Percentiles rank a stretch among this genome's conserved stretches.
Conservation (phyloP, 129 eudicot species). For the Pulicaria dysenterica region DNA sequence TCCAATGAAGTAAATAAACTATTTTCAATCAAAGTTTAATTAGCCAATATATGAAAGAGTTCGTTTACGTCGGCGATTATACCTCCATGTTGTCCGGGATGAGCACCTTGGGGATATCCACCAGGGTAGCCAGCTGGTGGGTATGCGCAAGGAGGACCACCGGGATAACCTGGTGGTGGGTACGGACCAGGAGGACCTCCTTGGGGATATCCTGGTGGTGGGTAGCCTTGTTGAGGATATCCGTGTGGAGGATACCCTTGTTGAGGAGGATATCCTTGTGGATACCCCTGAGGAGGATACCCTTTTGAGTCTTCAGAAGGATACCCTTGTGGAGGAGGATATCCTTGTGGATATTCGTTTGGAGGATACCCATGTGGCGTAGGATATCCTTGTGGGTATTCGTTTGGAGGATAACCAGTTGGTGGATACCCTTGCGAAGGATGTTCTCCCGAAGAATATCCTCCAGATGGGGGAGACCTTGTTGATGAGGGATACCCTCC, state of each 20-base stretch:
- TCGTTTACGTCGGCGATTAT: neutral
- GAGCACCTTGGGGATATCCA: slow-evolving; percentile 29
- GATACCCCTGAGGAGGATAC: slow-evolving; percentile 31
- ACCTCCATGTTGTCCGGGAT: slow-evolving; percentile 37
- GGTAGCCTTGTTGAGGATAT: slow-evolving; percentile 37
- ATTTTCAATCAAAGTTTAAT: neutral
- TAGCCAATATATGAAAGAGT: neutral
- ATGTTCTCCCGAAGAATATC: slow-evolving; percentile 16
- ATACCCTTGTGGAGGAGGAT: slow-evolving; percentile 33
- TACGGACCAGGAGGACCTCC: slow-evolving; percentile 30
- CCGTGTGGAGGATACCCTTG: slow-evolving; percentile 36
- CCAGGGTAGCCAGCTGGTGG: slow-evolving; percentile 17
- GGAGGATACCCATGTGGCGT: slow-evolving; percentile 12
- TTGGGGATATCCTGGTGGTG: slow-evolving; percentile 32
- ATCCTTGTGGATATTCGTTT: slow-evolving; percentile 21
- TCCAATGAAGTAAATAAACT: neutral
- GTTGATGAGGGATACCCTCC: neutral
- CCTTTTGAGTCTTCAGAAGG: slow-evolving; percentile 29
- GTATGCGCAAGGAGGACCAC: slow-evolving; percentile 23
- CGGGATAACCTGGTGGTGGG: slow-evolving; percentile 29
- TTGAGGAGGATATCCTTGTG: slow-evolving; percentile 36
- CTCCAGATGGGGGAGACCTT: slow-evolving; percentile 1
- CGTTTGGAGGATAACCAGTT: neutral
- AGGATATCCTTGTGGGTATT: slow-evolving; percentile 23
- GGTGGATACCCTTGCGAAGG: slow-evolving; percentile 15